Evolutionary conservation across 495 filamentous ascomycete genomes (phyloP).

Genomic region (Xylaria longipes): DNA sequence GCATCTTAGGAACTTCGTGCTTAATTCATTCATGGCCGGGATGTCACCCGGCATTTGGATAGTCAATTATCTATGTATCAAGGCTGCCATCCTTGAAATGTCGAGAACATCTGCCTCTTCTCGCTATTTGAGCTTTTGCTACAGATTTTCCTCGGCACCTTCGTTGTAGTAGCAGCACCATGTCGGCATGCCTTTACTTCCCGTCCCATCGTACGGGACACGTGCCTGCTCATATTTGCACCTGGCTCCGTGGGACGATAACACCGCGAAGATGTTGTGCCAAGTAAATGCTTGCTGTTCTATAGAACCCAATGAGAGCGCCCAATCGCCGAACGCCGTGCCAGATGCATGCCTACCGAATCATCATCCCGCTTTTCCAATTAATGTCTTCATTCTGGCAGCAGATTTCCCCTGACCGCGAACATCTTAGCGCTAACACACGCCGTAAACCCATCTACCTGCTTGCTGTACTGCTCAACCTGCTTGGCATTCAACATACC

Average conservation of each 20-base stretch:
- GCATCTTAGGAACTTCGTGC: not conserved
- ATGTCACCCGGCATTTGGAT: constrained; percentile 2
- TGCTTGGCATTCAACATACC: constrained; percentile 91
- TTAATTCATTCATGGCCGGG: not conserved
- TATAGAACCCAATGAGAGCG: constrained; percentile 38
- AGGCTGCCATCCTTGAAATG: not conserved
- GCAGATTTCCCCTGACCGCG: constrained; percentile 78
- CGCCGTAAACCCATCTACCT: constrained; percentile 96
- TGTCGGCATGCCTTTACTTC: constrained; percentile 3
- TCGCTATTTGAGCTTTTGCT: constrained; percentile 10
- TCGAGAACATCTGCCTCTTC: not conserved
- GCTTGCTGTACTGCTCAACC: constrained; percentile 97
- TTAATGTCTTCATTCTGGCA: constrained; percentile 51
- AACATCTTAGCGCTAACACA: constrained; percentile 96
- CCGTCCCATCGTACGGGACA: not conserved
- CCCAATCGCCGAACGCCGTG: constrained; percentile 42
- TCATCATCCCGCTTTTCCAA: constrained; percentile 30
- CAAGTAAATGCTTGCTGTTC: constrained; percentile 29
- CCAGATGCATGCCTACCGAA: constrained; percentile 40
- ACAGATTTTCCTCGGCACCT: not conserved
- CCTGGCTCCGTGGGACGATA: constrained; percentile 18
- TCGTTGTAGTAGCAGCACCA: constrained; percentile 11
- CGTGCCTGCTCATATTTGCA: constrained; percentile 16
- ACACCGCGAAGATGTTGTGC: constrained; percentile 15
- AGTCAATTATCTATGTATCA: constrained; percentile 5